A percentile compares a stretch with the other conserved stretches of the same genome.
Conservation (phyloP, 2,329 filamentous ascomycete genomes). For the Bipolaris gigantea region DNA sequence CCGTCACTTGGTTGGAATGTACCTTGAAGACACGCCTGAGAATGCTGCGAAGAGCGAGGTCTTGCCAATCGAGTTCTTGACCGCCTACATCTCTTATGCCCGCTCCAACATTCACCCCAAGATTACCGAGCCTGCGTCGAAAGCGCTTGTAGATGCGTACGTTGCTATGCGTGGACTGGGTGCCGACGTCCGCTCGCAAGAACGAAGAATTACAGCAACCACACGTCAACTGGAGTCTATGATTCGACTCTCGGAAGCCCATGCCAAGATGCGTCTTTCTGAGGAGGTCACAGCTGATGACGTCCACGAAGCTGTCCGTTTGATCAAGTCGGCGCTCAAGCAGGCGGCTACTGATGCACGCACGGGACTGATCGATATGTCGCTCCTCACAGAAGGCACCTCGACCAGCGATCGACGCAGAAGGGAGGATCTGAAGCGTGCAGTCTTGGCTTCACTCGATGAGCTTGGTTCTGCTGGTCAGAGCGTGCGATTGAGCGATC, state of each 20-base stretch:
- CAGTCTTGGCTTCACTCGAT: constrained; percentile 73
- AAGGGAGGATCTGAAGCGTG: constrained; percentile 81
- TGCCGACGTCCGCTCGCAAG: constrained; percentile 68
- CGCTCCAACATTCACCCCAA: constrained; percentile 81
- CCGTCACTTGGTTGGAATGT: constrained; percentile 92
- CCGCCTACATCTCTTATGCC: constrained; percentile 95
- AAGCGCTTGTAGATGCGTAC: constrained; percentile 83
- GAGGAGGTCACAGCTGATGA: constrained; percentile 75
- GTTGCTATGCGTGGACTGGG: constrained; percentile 94
- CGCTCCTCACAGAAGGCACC: constrained; percentile 89
- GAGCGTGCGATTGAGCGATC: constrained; percentile 75
- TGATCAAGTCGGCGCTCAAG: constrained; percentile 93
- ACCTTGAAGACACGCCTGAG: constrained; percentile 90
- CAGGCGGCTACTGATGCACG: constrained; percentile 93
- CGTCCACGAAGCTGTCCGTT: constrained; percentile 84
- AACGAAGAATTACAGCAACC: constrained; percentile 96
- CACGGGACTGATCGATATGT: constrained; percentile 94
- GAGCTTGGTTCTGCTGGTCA: constrained; percentile 66
- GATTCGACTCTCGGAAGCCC: constrained; percentile 94
- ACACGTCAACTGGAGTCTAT: constrained; percentile 96
- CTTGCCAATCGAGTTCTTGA: constrained; percentile 86
- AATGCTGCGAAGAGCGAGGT: constrained; percentile 79
- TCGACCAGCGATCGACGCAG: constrained; percentile 82
- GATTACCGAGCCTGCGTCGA: constrained; percentile 77
- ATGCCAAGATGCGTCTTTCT: constrained; percentile 94